A percentile compares a stretch with the other conserved stretches of the same genome.
phyloP scores from a whole-genome alignment of 495 filamentous ascomycete species.

The Penicillium steckii region DNA sequence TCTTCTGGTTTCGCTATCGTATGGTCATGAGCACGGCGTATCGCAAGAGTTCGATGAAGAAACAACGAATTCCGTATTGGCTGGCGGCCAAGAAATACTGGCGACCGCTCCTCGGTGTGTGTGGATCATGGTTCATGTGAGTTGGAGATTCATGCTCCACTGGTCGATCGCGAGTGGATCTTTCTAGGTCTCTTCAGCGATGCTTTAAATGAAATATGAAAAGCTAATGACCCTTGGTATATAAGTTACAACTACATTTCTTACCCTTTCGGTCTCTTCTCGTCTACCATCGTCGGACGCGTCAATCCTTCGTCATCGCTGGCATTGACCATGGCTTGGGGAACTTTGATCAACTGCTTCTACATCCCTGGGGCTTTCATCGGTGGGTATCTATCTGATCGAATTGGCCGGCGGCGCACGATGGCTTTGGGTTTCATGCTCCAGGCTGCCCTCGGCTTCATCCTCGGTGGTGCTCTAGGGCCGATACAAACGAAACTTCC shows the following conservation, averaged over 20 bases:
- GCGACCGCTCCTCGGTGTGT: conserved; percentile 33
- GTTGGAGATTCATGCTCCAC: background rate
- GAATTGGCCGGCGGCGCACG: conserved; percentile 64
- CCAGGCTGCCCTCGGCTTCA: conserved; percentile 68
- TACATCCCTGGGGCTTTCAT: conserved; percentile 74
- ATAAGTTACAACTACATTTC: conserved; percentile 40
- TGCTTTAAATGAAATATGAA: background rate
- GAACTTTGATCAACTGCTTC: conserved; percentile 74
- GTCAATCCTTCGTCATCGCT: conserved; percentile 34
- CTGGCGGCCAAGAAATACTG: conserved; percentile 38
- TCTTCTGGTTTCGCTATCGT: conserved; percentile 40
- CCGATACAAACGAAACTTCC: conserved; percentile 57
- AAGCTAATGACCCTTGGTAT: background rate
- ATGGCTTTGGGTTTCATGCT: conserved; percentile 58
- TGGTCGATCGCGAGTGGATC: background rate
- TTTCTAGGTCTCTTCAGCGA: background rate
- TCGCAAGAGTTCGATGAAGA: conserved; percentile 63
- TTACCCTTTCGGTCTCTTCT: conserved; percentile 38
- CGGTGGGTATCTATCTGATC: conserved; percentile 65
- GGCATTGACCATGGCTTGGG: conserved; percentile 70
- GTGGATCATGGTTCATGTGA: conserved; percentile 37
- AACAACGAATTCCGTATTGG: conserved; percentile 30
- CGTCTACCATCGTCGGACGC: conserved; percentile 41
- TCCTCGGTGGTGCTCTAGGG: conserved; percentile 65
- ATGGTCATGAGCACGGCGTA: conserved; percentile 57